Evolutionary conservation across 768 basidiomycete species (phyloP).

Genomic region (Pisolithus orientalis): DNA sequence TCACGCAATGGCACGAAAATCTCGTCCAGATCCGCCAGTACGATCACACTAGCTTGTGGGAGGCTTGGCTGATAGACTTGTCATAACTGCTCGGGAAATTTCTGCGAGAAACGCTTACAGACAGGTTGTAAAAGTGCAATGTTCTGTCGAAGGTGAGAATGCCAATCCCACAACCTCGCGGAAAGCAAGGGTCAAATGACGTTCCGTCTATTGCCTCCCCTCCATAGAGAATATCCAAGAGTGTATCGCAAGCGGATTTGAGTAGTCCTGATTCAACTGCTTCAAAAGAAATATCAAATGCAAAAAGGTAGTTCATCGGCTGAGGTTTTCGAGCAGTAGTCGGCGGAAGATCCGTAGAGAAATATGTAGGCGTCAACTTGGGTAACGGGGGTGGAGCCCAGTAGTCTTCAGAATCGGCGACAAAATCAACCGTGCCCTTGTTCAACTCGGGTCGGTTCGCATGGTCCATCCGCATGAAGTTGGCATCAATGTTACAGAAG

Average conservation of each 20-base stretch:
- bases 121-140: slow-evolving; percentile 85
- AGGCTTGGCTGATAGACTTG: slow-evolving; percentile 35
- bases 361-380: slow-evolving; percentile 47
- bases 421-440: slow-evolving; percentile 89
- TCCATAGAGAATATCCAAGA: slow-evolving; percentile 64
- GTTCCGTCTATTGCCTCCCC: slow-evolving; percentile 35
- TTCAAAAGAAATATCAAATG: slow-evolving; percentile 74
- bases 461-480: slow-evolving; percentile 74
- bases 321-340: slow-evolving; percentile 46
- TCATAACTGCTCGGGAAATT: slow-evolving; percentile 1
- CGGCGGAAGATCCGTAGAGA: slow-evolving; percentile 42
- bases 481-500: slow-evolving; percentile 77
- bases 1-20: slow-evolving; percentile 73
- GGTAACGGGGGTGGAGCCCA: slow-evolving; percentile 72
- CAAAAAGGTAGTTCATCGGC: slow-evolving; percentile 77
- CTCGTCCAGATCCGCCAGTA: slow-evolving; percentile 89
- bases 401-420: slow-evolving; percentile 68
- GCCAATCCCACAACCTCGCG: slow-evolving; percentile 51
- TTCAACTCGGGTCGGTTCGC: slow-evolving; percentile 78
- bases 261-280: slow-evolving; percentile 68
- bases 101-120: slow-evolving; percentile 44
- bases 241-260: slow-evolving; percentile 51
- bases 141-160: slow-evolving; percentile 78
- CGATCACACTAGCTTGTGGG: slow-evolving; percentile 56
- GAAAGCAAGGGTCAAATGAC: slow-evolving; percentile 44